Evolutionary conservation across 2,329 filamentous ascomycete species (phyloP), one percentile per base, ranked within the genome.

Genomic region (Orbilia brochopaga): DNA sequence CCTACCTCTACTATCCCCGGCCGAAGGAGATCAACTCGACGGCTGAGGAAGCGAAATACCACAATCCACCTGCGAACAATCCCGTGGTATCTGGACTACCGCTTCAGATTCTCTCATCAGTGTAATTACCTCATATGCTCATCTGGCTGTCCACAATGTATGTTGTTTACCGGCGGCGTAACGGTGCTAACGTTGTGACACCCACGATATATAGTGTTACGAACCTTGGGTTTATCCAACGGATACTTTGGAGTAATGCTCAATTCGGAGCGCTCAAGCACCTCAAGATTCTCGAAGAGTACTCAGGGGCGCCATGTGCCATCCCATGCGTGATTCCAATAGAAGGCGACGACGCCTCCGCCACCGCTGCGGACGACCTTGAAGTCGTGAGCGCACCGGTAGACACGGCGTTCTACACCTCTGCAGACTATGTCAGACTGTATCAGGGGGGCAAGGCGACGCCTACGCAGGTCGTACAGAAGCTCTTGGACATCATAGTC

Each of bases 341-440:
- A 13, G 75, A 77, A 0, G 73, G 78, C 17, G 78, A 79, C 24
- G 77, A 76, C 30, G 73, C 73, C 10, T 74, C 73, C 62, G 56
- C 40, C 21, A 10, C 17, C 17, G 27, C 75, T 8, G 35, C 75
- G 2, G 73, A 75, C 27, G 78, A 80, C 2, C 79, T 84, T 37
- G 81, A 80, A 1, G 37, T 79, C 84, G 2, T 78, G 79, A 53
- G 77, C 78, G 51, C 79, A 79, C 10, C 80, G 81, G 54, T 80
- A 81, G 11, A 75, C 79, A 3, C 82, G 81, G 37, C 54, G 21
- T 83, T 85, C 50, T 91, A 90, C 80, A 86, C 87, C 78, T 89
- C 89, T 2, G 85, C 87, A 11, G 91, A 96, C 80, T 96, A 92
- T 78, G 88, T 91, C 78, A 84, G 83, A 27, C 82, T 83, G 1